Evolutionary conservation across 1,284 basidiomycete genomes (phyloP).

Genomic region (Phenoliferia sp.): DNA sequence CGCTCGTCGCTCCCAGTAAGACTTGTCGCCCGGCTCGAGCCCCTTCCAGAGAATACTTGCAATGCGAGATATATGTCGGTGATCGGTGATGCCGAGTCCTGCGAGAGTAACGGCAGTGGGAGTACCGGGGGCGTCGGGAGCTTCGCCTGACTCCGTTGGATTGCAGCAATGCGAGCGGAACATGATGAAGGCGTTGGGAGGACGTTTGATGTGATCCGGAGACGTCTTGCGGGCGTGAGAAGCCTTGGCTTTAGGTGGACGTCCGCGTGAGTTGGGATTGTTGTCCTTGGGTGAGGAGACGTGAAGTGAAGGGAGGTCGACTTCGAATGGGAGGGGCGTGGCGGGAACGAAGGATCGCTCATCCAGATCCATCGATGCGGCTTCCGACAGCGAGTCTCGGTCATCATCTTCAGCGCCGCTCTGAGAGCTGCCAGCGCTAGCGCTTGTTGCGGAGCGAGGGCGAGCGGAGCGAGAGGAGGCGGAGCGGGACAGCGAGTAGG

Average conservation of each 20-base stretch:
- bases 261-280: too few relatives aligned
- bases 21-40: constrained; percentile 33
- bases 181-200: constrained; percentile 91
- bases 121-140: neutral
- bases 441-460: constrained; percentile 11
- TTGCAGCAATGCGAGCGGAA: constrained; percentile 64
- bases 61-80: constrained; percentile 39
- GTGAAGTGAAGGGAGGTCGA: neutral
- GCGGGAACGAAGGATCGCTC: neutral
- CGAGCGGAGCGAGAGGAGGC: constrained; percentile 10
- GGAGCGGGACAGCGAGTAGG: constrained; percentile 17
- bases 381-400: neutral
- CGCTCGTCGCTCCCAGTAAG: constrained; percentile 37
- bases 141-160: neutral
- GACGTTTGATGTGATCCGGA: constrained; percentile 73
- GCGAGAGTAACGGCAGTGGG: neutral
- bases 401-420: neutral
- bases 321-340: neutral
- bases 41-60: constrained; percentile 38
- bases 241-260: neutral
- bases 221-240: constrained; percentile 29
- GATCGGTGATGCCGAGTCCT: constrained; percentile 35
- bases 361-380: neutral
- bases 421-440: constrained; percentile 10
- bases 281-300: neutral